phyloP scores from a whole-genome alignment of 2,329 filamentous ascomycete genomes.

The Exophiala oligosperma region DNA sequence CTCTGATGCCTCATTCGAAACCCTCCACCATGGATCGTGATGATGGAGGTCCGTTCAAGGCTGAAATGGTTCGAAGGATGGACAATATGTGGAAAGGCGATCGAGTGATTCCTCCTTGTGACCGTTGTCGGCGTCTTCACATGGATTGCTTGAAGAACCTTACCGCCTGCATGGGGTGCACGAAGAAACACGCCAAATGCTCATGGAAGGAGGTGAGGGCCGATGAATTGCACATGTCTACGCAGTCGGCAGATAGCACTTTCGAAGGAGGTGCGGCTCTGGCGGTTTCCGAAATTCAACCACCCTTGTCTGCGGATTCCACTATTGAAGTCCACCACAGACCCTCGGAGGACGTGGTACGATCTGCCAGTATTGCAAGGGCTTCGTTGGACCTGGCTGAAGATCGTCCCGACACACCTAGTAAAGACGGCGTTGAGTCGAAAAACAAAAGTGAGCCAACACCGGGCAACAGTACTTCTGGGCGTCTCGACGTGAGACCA shows the following conservation, averaged over 20 bases:
- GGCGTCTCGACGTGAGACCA: constrained; percentile 28
- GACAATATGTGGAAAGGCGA: constrained; percentile 74
- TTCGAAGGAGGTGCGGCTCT: constrained; percentile 20
- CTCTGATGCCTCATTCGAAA: constrained; percentile 51
- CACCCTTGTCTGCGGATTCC: constrained; percentile 14
- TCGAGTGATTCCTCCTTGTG: constrained; percentile 76
- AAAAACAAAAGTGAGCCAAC: constrained; percentile 7
- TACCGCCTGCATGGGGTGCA: constrained; percentile 83
- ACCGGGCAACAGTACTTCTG: constrained; percentile 2
- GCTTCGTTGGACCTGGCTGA: constrained; percentile 16
- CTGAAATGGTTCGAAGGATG: constrained; percentile 71
- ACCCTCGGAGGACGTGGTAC: constrained; percentile 6
- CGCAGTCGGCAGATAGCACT: constrained; percentile 24
- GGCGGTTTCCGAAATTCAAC: neutral
- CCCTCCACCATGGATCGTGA: constrained; percentile 52
- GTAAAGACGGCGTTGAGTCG: constrained; percentile 1
- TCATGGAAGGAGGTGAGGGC: constrained; percentile 80
- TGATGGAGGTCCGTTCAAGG: constrained; percentile 59
- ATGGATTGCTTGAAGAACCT: constrained; percentile 84
- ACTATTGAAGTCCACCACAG: constrained; percentile 14
- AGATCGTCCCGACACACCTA: constrained; percentile 4
- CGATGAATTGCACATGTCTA: constrained; percentile 56
- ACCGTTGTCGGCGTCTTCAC: constrained; percentile 75
- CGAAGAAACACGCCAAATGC: constrained; percentile 87
- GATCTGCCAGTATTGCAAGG: constrained; percentile 10